phyloP scores from a whole-genome alignment of 2,329 filamentous ascomycete species.

The Triangularia setosa region DNA sequence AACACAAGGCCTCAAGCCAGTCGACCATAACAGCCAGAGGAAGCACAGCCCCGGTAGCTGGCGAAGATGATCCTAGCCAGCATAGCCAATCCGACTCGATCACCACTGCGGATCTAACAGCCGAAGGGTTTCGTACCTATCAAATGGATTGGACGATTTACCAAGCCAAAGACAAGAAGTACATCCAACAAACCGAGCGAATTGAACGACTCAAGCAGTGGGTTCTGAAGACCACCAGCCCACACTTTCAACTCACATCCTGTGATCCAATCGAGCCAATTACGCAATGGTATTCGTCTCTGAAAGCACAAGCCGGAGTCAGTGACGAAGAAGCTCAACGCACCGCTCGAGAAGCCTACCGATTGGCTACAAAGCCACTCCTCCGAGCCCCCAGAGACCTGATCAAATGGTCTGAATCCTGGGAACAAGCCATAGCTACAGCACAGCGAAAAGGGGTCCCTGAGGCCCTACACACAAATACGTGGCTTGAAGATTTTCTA shows the following conservation, averaged over 20 bases:
- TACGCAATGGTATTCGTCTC: conserved; percentile 2
- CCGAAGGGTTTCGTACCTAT: background rate
- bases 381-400: background rate
- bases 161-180: conserved; percentile 2
- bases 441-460: conserved; percentile 4
- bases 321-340: background rate
- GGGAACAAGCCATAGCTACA: conserved; percentile 1
- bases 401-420: conserved; percentile 5
- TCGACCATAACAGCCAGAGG: background rate
- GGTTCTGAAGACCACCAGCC: conserved; percentile 2
- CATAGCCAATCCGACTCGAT: conserved; percentile 50
- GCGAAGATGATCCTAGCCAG: conserved; percentile 71
- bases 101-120: background rate
- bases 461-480: background rate
- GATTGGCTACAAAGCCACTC: background rate
- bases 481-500: conserved; percentile 1
- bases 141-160: conserved; percentile 11
- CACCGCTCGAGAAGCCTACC: background rate
- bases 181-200: background rate
- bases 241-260: background rate
- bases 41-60: conserved; percentile 52
- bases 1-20: conserved; percentile 7
- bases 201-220: conserved; percentile 5
- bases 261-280: background rate
- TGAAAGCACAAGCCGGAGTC: background rate